Evolutionary conservation across 441 rosid species (phyloP).

Genomic region (Macaranga tanarius): DNA sequence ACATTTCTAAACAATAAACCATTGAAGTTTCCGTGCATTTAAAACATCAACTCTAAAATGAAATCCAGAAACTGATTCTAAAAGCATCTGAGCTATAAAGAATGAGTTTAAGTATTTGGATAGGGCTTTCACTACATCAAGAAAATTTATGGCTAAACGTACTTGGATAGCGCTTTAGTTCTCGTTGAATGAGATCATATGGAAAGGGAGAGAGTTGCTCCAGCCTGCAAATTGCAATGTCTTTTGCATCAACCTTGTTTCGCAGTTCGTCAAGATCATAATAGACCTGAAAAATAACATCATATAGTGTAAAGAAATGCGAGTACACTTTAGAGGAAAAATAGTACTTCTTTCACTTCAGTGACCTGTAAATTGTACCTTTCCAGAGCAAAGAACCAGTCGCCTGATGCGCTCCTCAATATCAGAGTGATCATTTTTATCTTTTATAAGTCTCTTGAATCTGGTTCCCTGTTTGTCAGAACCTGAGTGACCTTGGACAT

Average conservation of each 20-base stretch:
- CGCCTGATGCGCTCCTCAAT: constrained; percentile 90
- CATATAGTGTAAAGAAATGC: background rate
- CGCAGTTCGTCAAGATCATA: constrained; percentile 92
- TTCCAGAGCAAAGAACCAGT: constrained; percentile 94
- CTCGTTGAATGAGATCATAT: constrained; percentile 88
- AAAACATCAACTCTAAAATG: no score
- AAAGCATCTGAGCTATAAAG: no score
- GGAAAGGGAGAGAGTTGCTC: constrained; percentile 98
- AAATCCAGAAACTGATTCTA: no score
- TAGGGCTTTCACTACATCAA: no score
- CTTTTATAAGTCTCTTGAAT: constrained; percentile 93
- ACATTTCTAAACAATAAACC: no score
- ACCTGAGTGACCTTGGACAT: constrained; percentile 97
- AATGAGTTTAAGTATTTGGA: background rate
- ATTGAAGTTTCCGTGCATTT: no score
- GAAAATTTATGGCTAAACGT: constrained; percentile 24
- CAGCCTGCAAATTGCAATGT: constrained; percentile 91
- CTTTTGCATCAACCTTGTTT: constrained; percentile 54
- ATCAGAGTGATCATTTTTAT: constrained; percentile 78
- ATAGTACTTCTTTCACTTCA: no score
- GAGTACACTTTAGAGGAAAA: background rate
- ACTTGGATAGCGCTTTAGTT: constrained; percentile 95
- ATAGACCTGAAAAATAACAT: constrained; percentile 53
- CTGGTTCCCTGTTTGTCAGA: constrained; percentile 98
- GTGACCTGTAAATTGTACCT: constrained; percentile 38